A percentile compares a stretch with the other conserved stretches of the same genome.
phyloP scores from a whole-genome alignment of 768 basidiomycete species.

The Collybia nuda region DNA sequence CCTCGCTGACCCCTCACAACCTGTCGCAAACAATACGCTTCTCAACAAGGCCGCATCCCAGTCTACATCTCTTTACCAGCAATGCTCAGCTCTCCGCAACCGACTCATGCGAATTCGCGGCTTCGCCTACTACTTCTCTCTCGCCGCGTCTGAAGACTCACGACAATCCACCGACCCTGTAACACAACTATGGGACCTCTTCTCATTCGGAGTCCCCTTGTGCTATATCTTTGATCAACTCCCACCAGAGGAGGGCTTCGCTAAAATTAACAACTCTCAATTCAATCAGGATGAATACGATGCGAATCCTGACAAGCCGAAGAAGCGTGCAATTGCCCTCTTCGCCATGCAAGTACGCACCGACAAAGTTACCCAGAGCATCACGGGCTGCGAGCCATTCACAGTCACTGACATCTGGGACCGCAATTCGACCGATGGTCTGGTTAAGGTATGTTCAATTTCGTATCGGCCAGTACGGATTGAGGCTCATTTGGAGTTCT shows the following conservation, averaged over 20 bases:
- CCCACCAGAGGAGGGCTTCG: slow-evolving; percentile 59
- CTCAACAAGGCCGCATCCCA: slow-evolving; percentile 91
- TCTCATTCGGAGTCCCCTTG: slow-evolving; percentile 89
- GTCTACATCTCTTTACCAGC: slow-evolving; percentile 88
- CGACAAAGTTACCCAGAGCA: slow-evolving; percentile 55
- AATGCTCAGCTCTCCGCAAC: slow-evolving; percentile 77
- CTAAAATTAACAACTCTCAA: slow-evolving; percentile 59
- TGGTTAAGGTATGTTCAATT: slow-evolving; percentile 77
- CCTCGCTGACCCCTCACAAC: slow-evolving; percentile 61
- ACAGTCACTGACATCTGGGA: slow-evolving; percentile 91
- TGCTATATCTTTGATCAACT: slow-evolving; percentile 97
- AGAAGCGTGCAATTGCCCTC: slow-evolving; percentile 88
- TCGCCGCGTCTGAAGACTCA: slow-evolving; percentile 55
- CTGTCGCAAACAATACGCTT: slow-evolving; percentile 77
- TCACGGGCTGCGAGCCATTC: slow-evolving; percentile 78
- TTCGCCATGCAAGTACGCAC: slow-evolving; percentile 88
- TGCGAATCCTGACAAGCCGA: slow-evolving; percentile 72
- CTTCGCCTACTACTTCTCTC: slow-evolving; percentile 69
- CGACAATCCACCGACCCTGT: slow-evolving; percentile 90
- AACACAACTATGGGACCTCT: slow-evolving; percentile 90
- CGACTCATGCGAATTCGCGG: slow-evolving; percentile 78
- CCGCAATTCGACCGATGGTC: slow-evolving; percentile 86
- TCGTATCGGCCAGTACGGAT: background rate
- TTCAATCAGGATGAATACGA: slow-evolving; percentile 69
- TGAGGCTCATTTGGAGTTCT: slow-evolving; percentile 1